Percentiles rank a stretch among this genome's conserved stretches.
phyloP scores from a whole-genome alignment of 768 basidiomycete genomes.

The Pilatotrama ljubarskyi region DNA sequence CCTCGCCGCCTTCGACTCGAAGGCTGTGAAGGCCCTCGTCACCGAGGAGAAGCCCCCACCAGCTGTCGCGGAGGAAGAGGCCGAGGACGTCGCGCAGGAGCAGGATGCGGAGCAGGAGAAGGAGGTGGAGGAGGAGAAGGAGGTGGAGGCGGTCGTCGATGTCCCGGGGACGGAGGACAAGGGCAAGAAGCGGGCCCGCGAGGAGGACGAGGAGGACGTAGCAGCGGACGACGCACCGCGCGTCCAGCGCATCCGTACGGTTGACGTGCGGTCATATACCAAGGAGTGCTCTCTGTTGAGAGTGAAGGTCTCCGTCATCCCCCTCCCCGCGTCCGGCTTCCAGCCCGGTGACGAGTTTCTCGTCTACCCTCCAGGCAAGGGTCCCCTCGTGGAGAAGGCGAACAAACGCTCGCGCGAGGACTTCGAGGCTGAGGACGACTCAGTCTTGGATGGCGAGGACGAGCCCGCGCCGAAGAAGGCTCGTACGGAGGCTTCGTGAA shows the following conservation, averaged over 20 bases:
- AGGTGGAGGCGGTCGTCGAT: not conserved
- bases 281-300: not conserved
- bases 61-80: not conserved
- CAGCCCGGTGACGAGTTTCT: not conserved
- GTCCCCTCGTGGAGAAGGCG: not conserved
- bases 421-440: not conserved
- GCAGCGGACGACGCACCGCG: not conserved
- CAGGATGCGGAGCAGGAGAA: not conserved
- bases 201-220: not conserved
- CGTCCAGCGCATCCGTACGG: not conserved
- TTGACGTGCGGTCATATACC: conserved; percentile 5
- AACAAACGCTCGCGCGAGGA: conserved; percentile 10
- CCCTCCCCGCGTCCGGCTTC: conserved; percentile 1
- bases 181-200: conserved; percentile 15
- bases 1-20: not conserved
- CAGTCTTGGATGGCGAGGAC: not conserved
- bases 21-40: not conserved
- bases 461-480: conserved; percentile 10
- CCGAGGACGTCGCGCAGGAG: too few species aligned
- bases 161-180: not conserved
- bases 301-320: conserved; percentile 3
- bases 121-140: not conserved
- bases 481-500: not conserved
- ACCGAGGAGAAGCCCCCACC: not conserved
- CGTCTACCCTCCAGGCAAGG: conserved; percentile 1